Percentiles rank a stretch among this genome's conserved stretches.
Conservation (phyloP, 345 rosid genomes). For the Corchorus capsularis region DNA sequence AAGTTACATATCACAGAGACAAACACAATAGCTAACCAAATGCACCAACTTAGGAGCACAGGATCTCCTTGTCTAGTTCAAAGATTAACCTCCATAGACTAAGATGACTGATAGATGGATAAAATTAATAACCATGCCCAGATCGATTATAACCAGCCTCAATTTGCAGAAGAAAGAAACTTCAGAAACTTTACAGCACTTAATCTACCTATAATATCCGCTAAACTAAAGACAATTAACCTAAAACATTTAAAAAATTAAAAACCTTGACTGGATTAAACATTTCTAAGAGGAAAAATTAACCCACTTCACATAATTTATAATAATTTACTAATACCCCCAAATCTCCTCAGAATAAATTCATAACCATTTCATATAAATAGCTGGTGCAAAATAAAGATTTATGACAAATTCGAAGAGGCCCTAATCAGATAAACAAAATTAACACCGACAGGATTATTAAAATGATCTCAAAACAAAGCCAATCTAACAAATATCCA, state of each 20-base stretch:
- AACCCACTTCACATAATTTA: not conserved
- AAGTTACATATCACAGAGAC: no score
- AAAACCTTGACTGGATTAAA: not conserved
- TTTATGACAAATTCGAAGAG: conserved; percentile 16
- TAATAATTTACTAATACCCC: not conserved
- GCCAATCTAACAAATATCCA: not conserved
- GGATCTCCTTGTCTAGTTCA: not conserved
- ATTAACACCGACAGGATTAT: not conserved
- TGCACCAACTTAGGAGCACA: not conserved
- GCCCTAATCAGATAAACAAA: not conserved
- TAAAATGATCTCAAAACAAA: not conserved
- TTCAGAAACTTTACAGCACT: not conserved
- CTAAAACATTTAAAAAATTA: not conserved
- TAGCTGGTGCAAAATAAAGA: not conserved
- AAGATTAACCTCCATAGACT: not conserved
- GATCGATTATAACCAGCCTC: not conserved
- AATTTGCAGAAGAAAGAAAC: not conserved
- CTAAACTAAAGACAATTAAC: not conserved
- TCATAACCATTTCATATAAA: not conserved
- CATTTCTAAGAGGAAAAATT: not conserved
- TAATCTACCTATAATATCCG: not conserved
- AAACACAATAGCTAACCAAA: not conserved
- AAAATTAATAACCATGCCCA: not conserved
- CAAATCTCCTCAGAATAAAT: not conserved
- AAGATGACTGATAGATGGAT: not conserved